Evolutionary conservation across 208 protist species (phyloP).

Genomic region (Leishmania major): DNA sequence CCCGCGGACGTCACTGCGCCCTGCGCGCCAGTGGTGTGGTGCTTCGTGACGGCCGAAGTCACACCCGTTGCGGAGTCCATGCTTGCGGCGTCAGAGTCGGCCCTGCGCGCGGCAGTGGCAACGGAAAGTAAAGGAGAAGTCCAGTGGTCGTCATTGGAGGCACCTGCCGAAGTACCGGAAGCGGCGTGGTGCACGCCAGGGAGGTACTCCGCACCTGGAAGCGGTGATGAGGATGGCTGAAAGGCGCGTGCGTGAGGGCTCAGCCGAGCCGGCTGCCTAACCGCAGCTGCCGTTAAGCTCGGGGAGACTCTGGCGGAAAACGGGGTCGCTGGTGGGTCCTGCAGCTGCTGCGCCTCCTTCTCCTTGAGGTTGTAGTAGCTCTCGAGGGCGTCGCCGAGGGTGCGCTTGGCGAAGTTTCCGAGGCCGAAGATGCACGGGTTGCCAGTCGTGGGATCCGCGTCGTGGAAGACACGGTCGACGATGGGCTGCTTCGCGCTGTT

Average conservation of each 20-base stretch:
- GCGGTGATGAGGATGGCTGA: conserved; percentile 16
- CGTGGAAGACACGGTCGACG: conserved; percentile 77
- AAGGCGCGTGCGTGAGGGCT: conserved; percentile 36
- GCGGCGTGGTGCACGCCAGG: conserved; percentile 17
- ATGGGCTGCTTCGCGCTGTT: conserved; percentile 64
- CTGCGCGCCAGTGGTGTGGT: neutral
- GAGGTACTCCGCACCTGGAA: conserved; percentile 6
- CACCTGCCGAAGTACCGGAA: neutral
- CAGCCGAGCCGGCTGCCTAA: conserved; percentile 18
- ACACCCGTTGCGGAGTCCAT: neutral
- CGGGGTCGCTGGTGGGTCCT: conserved; percentile 3
- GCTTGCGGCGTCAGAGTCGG: conserved; percentile 12
- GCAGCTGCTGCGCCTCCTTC: conserved; percentile 45
- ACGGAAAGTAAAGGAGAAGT: neutral
- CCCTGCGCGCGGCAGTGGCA: neutral
- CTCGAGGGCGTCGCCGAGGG: conserved; percentile 68
- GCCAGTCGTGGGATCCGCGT: conserved; percentile 42
- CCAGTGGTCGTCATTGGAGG: neutral
- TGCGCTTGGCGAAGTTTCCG: conserved; percentile 61
- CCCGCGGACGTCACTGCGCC: neutral
- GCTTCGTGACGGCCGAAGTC: neutral
- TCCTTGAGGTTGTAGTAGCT: conserved; percentile 75
- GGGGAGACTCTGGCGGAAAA: neutral
- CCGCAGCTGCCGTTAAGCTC: neutral
- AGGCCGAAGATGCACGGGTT: conserved; percentile 62